phyloP scores from a whole-genome alignment of 1,284 basidiomycete species.

The Lignosus rhinocerotis region DNA sequence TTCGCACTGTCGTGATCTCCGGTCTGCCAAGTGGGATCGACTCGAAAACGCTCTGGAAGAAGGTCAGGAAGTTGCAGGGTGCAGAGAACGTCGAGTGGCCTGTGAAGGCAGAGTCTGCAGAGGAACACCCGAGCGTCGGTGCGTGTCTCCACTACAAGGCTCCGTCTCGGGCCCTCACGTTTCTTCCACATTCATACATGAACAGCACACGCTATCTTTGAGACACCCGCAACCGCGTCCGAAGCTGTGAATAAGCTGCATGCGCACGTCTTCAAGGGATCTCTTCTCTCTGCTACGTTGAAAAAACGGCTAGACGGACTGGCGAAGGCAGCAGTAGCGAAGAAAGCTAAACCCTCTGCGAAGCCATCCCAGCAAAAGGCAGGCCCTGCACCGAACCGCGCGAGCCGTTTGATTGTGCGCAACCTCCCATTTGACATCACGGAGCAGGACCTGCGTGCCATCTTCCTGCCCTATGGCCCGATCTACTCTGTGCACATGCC shows the following conservation, averaged over 20 bases:
- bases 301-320: constrained; percentile 86
- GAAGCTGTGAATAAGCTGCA: constrained; percentile 84
- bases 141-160: background rate
- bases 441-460: constrained; percentile 83
- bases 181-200: constrained; percentile 8
- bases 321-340: constrained; percentile 46
- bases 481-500: constrained; percentile 88
- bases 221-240: constrained; percentile 69
- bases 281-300: constrained; percentile 83
- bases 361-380: constrained; percentile 30
- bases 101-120: constrained; percentile 45
- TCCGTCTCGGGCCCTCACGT: background rate
- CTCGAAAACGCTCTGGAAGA: constrained; percentile 85
- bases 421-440: constrained; percentile 87
- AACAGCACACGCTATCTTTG: constrained; percentile 77
- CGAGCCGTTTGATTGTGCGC: constrained; percentile 87
- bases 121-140: constrained; percentile 43
- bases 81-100: constrained; percentile 77
- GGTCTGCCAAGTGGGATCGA: constrained; percentile 72
- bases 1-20: constrained; percentile 78
- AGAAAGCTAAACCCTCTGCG: constrained; percentile 29
- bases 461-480: constrained; percentile 89
- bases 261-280: constrained; percentile 92
- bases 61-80: constrained; percentile 76
- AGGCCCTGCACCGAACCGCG: constrained; percentile 58